Base-by-base conservation (phyloP, 306 rosid species). In the Malus orientalis region DNA sequence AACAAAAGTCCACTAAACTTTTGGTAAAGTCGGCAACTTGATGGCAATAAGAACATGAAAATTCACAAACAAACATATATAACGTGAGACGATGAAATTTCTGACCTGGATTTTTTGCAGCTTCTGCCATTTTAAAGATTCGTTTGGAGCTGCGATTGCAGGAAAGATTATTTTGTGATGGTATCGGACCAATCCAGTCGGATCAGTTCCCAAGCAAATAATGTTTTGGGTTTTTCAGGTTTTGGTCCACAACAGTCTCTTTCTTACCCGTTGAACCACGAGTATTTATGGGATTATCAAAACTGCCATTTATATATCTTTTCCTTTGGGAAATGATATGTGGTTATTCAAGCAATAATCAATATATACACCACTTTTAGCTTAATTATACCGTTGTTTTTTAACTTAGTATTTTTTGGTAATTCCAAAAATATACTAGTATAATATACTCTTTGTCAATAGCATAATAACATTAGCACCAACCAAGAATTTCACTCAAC, bases 111-210 rank as follows among this genome's bases (percentile, higher is more conserved):
- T 83, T 84, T 63, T 80, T 84, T 11, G 86, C 70, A 79, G 86
- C 44, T 67, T 83, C 82, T 60, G 91, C 85, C 94, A 89, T 92
- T 80, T 69, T 82, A 70, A 84, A 80, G 54, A 32, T 72, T 75
- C 51, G 70, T 67, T 74, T 27, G 45, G 71, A 65, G 44, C 40
- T 71, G 42, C 12, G 81, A 74, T 57, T 77, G 57, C 47, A 75
- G 32, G 36, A 54, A 74, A 40, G 74, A 51, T 60, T 49, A 63
- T 36, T 60, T 36, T 75, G 33, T 15, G 73, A 47, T 2, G 75
- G 12, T 4, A 15, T 65, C 49, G 25, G 45, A 20, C 47, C 8
- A 14, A 11, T n/a, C 11, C 13, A 57, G 13, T 22, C 30, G 1
- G 27, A 38, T 14, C n/a, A 29, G 11, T 15, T 30, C 6, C 68